phyloP scores from a whole-genome alignment of 352 stramenopile species.

The Pythium rhizo-oryzae region DNA sequence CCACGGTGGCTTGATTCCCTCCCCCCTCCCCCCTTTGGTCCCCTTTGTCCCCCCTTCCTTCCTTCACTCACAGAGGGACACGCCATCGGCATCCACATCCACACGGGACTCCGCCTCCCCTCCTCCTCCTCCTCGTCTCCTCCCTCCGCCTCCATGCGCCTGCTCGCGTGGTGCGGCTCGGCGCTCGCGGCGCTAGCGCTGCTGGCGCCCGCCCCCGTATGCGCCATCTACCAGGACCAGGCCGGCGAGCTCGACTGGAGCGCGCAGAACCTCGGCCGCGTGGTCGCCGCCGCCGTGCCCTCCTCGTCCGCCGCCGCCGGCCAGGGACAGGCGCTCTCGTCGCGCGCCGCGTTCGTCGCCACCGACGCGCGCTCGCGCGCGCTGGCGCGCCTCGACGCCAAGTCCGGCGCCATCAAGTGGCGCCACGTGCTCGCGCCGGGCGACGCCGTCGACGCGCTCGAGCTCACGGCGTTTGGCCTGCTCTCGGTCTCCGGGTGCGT shows the following conservation, averaged over 20 bases:
- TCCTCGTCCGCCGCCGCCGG: constrained; percentile 50
- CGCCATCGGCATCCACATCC: not conserved
- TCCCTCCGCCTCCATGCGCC: not conserved
- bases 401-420: constrained; percentile 77
- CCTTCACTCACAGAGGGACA: not conserved
- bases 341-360: constrained; percentile 68
- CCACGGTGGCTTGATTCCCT: not conserved
- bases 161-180: not conserved
- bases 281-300: constrained; percentile 35
- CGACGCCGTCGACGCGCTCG: constrained; percentile 68
- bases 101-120: not conserved
- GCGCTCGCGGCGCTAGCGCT: constrained; percentile 18
- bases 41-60: not conserved
- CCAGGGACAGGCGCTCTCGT: constrained; percentile 30
- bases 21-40: too few species aligned
- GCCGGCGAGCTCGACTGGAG: constrained; percentile 82
- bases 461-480: constrained; percentile 69
- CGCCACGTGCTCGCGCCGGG: constrained; percentile 60
- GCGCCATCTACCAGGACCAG: constrained; percentile 75
- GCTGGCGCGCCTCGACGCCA: constrained; percentile 65
- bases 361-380: constrained; percentile 63
- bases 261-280: constrained; percentile 60
- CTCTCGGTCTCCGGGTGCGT: constrained; percentile 64
- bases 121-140: not conserved
- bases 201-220: constrained; percentile 13